Evolutionary conservation across 805 yeast species (phyloP), one percentile per base, ranked within the genome.

Genomic region (Crinitomyces ghanaensis): DNA sequence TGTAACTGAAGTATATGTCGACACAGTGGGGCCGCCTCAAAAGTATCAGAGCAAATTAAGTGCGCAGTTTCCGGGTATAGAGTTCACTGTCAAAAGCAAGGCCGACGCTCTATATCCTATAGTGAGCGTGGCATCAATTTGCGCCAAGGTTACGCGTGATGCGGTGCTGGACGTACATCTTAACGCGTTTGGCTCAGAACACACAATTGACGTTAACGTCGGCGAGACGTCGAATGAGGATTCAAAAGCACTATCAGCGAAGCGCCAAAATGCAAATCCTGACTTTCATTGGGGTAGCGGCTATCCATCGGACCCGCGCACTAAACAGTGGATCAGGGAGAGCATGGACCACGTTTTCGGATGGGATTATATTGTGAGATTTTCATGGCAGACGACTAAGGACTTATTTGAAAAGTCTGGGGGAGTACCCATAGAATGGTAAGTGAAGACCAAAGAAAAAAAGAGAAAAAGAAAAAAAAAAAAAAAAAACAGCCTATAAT

Each of bases 261-360:
- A 28, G 15, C 39, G 38, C 13, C 45, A 40, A 11, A 55, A 50
- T 24, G 60, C 56, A 19, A n/a, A n/a, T n/a, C n/a, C n/a, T n/a
- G n/a, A n/a, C n/a, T n/a, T n/a, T n/a, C n/a, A n/a, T n/a, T 73
- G 76, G 59, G 98, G 98, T 2, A 81, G 93, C 0, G 98, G 98
- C 1, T 91, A 91, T 54, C 97, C 98, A 0, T 71, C 86, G 3
- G 98, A 91, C 55, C 93, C 95, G 2, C 71, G 72, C 40, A 88
- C 99, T 0, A 66, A 70, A n/a, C 47, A 47, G 23, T 91, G 95
- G 95, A 59, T 91, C 26, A 65, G 69, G 25, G 44, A 55, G 1
- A 62, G 66, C 16, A 71, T 81, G 19, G 82, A 83, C 51, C 68
- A 68, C 9, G 61, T 88, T 9, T 82, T 82, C 56, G 97, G 97